A percentile compares a stretch with the other conserved stretches of the same genome.
Evolutionary conservation across 441 rosid genomes (phyloP).

Genomic region (Eutrema salsugineum): DNA sequence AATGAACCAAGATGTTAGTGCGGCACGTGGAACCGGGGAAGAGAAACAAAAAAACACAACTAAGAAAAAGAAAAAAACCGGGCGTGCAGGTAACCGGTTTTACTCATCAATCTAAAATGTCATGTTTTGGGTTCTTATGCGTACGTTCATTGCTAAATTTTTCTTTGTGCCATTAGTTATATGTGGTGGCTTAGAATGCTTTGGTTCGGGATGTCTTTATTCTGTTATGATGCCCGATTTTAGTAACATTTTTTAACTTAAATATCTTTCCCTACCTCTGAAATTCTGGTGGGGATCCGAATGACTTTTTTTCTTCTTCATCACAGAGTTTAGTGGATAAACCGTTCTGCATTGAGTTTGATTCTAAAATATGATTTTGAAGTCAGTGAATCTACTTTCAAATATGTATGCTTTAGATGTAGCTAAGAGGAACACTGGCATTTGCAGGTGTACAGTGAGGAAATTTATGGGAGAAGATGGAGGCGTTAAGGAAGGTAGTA

Average conservation of each 20-base stretch:
- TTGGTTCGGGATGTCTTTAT: not conserved
- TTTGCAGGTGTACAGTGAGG: constrained; percentile 38
- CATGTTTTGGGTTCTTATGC: not conserved
- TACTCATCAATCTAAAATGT: not conserved
- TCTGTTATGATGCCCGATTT: not conserved
- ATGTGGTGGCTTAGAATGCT: not conserved
- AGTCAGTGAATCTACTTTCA: not conserved
- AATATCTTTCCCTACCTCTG: not conserved
- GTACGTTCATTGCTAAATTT: not conserved
- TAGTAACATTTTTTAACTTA: not conserved
- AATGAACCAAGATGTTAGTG: constrained; percentile 22
- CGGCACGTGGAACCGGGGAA: constrained; percentile 30
- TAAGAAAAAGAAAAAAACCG: constrained; percentile 40
- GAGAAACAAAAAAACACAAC: constrained; percentile 29
- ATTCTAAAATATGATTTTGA: not conserved
- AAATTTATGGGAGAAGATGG: constrained; percentile 64
- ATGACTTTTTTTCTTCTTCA: too few species aligned
- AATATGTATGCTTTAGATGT: not conserved
- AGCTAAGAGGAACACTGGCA: not conserved
- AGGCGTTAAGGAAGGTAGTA: constrained; percentile 49
- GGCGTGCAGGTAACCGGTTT: constrained; percentile 39
- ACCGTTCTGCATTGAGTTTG: not conserved
- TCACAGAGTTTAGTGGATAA: not conserved
- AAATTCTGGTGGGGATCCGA: too few species aligned
- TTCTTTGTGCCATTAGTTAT: not conserved